Percentiles rank a stretch among this genome's conserved stretches.
These are phyloP conservation scores for Bacidia gigantensis DNA, from an alignment of 495 filamentous ascomycete genomes.

Conservation along the genomic window DNA sequence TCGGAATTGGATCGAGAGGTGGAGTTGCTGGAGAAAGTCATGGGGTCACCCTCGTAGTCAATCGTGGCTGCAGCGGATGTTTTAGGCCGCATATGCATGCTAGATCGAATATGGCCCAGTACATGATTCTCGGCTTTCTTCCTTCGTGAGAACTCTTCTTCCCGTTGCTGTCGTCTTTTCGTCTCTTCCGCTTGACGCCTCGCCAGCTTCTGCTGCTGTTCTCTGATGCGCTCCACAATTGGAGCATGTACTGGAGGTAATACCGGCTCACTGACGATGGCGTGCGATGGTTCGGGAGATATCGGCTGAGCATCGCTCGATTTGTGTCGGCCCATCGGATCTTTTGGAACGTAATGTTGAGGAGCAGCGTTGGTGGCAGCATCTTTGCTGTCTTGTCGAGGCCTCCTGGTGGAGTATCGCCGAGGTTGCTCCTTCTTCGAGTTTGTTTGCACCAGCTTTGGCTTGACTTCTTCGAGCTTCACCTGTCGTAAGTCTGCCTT, in stretches of 20 bases:
- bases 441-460: conserved; percentile 4
- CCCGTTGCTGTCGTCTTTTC: background rate
- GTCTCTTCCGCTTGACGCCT: background rate
- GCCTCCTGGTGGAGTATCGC: conserved; percentile 11
- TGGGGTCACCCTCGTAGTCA: conserved; percentile 13
- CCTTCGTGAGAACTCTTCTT: background rate
- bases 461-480: conserved; percentile 6
- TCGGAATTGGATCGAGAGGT: conserved; percentile 17
- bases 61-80: conserved; percentile 17
- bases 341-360: conserved; percentile 4
- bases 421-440: conserved; percentile 6
- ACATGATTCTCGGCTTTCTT: conserved; percentile 5
- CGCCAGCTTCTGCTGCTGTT: background rate
- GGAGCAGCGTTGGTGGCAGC: background rate
- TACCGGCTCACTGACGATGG: conserved; percentile 1
- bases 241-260: conserved; percentile 15
- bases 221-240: conserved; percentile 9
- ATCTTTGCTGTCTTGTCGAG: conserved; percentile 7
- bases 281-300: background rate
- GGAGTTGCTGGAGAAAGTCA: conserved; percentile 16
- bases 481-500: conserved; percentile 6
- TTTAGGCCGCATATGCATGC: conserved; percentile 11
- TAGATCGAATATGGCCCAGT: conserved; percentile 8
- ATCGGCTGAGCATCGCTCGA: background rate
- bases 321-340: conserved; percentile 4